phyloP scores from a whole-genome alignment of 768 basidiomycete species.

The Clitopilus hobsonii region DNA sequence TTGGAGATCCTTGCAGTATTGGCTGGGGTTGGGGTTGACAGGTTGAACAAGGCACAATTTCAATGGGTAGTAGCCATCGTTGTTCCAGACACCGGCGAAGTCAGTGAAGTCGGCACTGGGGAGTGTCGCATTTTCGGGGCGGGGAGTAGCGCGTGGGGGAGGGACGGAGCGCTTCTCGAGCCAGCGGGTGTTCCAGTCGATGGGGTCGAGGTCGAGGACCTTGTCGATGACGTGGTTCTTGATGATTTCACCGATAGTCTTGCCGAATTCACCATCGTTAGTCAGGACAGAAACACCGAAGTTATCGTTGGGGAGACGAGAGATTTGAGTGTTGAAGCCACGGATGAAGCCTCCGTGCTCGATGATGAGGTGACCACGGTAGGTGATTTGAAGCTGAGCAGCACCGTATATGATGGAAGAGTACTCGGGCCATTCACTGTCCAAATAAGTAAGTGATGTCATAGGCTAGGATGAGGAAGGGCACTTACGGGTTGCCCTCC shows the following conservation, averaged over 20 bases:
- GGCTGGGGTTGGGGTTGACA: slow-evolving; percentile 5
- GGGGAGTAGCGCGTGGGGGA: slow-evolving; percentile 6
- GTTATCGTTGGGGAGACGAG: slow-evolving; percentile 9
- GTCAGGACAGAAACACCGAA: slow-evolving; percentile 23
- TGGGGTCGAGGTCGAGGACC: slow-evolving; percentile 11
- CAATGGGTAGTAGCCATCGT: slow-evolving; percentile 12
- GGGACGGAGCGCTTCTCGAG: slow-evolving; percentile 2
- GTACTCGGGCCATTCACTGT: background rate
- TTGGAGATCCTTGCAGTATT: slow-evolving; percentile 10
- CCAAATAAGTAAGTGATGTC: background rate
- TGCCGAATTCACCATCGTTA: slow-evolving; percentile 19
- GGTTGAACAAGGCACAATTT: slow-evolving; percentile 15
- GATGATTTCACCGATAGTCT: slow-evolving; percentile 11
- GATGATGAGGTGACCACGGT: slow-evolving; percentile 4
- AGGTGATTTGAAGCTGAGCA: background rate
- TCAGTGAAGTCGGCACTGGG: slow-evolving; percentile 9
- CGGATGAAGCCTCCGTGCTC: background rate
- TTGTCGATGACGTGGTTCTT: slow-evolving; percentile 20
- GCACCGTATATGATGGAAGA: background rate
- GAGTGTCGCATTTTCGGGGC: slow-evolving; percentile 10
- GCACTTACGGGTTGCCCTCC: slow-evolving; percentile 12
- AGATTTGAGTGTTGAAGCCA: slow-evolving; percentile 12
- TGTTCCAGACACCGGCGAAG: slow-evolving; percentile 12
- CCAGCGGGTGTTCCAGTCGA: slow-evolving; percentile 18
- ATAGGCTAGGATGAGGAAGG: background rate